These are phyloP conservation scores for Fonsecaea multimorphosa DNA, from an alignment of 2,329 filamentous ascomycete species.

Conservation along the genomic window DNA sequence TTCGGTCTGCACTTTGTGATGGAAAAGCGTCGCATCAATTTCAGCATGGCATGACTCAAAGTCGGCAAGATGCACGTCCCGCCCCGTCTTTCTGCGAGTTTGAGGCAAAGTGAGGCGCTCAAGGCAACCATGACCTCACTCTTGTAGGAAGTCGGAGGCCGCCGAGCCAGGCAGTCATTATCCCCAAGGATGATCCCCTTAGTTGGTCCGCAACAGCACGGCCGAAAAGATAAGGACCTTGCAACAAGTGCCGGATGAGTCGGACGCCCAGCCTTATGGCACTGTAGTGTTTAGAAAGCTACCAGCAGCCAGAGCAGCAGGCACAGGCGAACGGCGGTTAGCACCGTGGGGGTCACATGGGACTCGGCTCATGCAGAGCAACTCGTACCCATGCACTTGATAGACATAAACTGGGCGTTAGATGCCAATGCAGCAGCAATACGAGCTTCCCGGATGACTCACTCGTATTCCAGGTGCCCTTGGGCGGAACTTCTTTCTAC, in stretches of 20 bases:
- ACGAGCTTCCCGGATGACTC: no score
- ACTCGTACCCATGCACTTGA: background rate
- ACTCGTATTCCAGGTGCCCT: no score
- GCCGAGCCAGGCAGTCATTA: no score
- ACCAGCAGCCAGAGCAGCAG: background rate
- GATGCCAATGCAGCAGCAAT: no score
- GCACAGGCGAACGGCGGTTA: background rate
- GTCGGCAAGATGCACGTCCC: background rate
- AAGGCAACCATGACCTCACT: background rate
- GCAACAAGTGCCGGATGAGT: background rate
- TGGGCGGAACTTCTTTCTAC: no score
- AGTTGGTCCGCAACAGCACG: background rate
- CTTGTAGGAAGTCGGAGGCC: background rate
- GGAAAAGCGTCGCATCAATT: constrained; percentile 30
- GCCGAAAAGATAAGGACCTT: background rate
- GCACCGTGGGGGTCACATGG: background rate
- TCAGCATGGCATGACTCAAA: constrained; percentile 32
- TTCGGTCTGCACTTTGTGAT: constrained; percentile 35
- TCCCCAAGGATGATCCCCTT: no score
- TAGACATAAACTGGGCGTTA: background rate
- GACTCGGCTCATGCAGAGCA: background rate
- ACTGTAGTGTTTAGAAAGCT: background rate
- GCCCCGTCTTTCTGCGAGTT: background rate
- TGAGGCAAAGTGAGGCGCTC: background rate
- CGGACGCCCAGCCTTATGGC: background rate